A percentile compares a stretch with the other conserved stretches of the same genome.
Conservation (phyloP, 2,329 filamentous ascomycete genomes). For the Microsporum ferrugineum region DNA sequence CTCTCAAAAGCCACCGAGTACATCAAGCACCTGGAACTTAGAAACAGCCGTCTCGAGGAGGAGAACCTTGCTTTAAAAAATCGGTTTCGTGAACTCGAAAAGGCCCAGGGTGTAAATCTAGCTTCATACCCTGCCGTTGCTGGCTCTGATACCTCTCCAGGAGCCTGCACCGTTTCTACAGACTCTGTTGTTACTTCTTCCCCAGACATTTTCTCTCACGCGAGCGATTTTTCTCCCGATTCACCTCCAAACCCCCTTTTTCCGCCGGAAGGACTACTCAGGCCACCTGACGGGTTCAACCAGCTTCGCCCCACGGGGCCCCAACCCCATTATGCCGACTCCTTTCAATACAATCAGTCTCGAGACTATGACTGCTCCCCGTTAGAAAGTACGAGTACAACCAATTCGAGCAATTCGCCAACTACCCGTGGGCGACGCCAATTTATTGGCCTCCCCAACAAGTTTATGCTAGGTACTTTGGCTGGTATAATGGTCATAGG, state of each 20-base stretch:
- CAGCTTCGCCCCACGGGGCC: slow-evolving; percentile 29
- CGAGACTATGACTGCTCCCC: slow-evolving; percentile 21
- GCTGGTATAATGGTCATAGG: slow-evolving; percentile 88
- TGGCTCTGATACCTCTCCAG: slow-evolving; percentile 32
- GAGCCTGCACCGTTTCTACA: slow-evolving; percentile 28
- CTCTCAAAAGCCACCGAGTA: slow-evolving; percentile 94
- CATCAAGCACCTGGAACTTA: slow-evolving; percentile 84
- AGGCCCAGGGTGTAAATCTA: slow-evolving; percentile 34
- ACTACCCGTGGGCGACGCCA: slow-evolving; percentile 37
- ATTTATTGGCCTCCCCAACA: slow-evolving; percentile 41
- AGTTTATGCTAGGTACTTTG: slow-evolving; percentile 85
- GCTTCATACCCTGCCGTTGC: slow-evolving; percentile 29
- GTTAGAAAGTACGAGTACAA: slow-evolving; percentile 15
- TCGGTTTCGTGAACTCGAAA: slow-evolving; percentile 69
- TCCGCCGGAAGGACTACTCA: slow-evolving; percentile 35
- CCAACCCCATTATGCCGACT: slow-evolving; percentile 29
- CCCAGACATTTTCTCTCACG: slow-evolving; percentile 32
- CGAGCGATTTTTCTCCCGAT: slow-evolving; percentile 27
- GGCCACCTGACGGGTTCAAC: slow-evolving; percentile 34
- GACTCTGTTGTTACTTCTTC: slow-evolving; percentile 28
- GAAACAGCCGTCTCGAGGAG: slow-evolving; percentile 68
- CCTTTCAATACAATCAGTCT: slow-evolving; percentile 12
- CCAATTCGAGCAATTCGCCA: slow-evolving; percentile 24
- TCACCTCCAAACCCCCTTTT: slow-evolving; percentile 22
- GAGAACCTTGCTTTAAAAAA: slow-evolving; percentile 72